Conservation (phyloP, 148 eudicot species). For the Polygonum aviculare region DNA sequence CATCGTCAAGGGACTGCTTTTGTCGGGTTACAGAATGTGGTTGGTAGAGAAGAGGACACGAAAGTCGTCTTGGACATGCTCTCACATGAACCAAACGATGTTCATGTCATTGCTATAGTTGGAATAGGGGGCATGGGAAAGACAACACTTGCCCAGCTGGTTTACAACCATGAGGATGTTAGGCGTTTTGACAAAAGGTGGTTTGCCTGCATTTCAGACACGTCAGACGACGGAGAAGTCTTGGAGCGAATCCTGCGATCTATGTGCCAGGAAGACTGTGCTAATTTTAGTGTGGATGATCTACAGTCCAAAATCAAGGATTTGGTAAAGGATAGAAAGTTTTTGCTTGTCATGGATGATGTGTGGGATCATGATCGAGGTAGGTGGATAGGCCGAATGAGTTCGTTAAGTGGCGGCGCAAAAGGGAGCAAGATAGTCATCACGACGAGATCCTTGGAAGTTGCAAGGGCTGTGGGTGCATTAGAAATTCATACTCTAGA, state of each 20-base stretch:
- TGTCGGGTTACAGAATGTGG: not conserved
- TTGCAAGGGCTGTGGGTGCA: not conserved
- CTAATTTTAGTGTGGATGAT: not conserved
- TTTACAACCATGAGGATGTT: not conserved
- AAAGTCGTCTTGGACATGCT: not conserved
- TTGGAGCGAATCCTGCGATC: not conserved
- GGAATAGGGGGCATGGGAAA: not conserved
- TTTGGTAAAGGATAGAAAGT: not conserved
- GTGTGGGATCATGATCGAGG: not conserved
- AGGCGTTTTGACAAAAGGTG: not conserved
- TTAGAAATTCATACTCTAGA: constrained; percentile 1
- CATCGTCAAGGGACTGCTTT: not conserved
- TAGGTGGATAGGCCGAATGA: not conserved
- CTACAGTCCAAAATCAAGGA: not conserved
- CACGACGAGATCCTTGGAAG: not conserved
- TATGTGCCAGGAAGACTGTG: not conserved
- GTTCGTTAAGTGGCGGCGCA: not conserved
- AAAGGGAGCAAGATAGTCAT: not conserved
- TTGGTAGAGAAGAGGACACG: not conserved
- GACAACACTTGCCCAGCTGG: not conserved
- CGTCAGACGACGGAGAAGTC: not conserved
- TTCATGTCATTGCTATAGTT: not conserved
- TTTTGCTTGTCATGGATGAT: not conserved
- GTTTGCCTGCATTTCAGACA: not conserved
- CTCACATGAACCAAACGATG: not conserved